phyloP scores from a whole-genome alignment of 106 monocot genomes.

The Dactylorhiza incarnata region DNA sequence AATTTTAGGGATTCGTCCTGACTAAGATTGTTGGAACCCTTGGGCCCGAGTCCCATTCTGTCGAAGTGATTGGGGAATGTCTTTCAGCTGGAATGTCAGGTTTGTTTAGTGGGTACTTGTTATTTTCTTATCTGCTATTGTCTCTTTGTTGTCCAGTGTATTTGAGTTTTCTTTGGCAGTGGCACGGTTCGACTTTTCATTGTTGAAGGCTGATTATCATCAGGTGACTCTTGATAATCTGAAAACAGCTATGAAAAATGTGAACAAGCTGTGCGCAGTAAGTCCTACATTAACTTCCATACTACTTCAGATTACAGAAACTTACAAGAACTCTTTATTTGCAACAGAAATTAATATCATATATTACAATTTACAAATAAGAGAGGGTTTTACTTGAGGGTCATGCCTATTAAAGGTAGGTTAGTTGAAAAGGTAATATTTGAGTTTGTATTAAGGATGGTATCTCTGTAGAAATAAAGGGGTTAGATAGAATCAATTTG shows the following conservation, averaged over 20 bases:
- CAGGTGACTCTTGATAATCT: conserved; percentile 84
- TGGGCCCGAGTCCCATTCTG: conserved; percentile 67
- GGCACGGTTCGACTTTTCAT: conserved; percentile 91
- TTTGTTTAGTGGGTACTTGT: conserved; percentile 16
- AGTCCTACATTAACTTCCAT: conserved; percentile 16
- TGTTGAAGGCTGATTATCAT: conserved; percentile 62
- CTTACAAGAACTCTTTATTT: no score
- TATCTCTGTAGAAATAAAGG: no score
- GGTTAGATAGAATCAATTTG: no score
- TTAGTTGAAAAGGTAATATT: no score
- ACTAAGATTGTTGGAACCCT: conserved; percentile 71
- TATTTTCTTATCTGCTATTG: conserved; percentile 8
- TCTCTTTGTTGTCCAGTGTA: background rate
- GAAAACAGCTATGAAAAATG: conserved; percentile 48
- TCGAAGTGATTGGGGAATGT: conserved; percentile 63
- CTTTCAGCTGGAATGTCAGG: conserved; percentile 77
- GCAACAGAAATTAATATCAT: background rate
- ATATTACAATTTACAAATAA: background rate
- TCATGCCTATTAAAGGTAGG: no score
- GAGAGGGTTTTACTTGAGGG: no score
- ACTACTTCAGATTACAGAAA: background rate
- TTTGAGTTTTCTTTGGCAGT: conserved; percentile 24
- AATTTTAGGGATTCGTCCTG: conserved; percentile 40
- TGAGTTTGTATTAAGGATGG: background rate
- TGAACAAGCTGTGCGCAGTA: conserved; percentile 81